Base-by-base conservation (phyloP, 2,329 filamentous ascomycete species). In the Calycina marina region DNA sequence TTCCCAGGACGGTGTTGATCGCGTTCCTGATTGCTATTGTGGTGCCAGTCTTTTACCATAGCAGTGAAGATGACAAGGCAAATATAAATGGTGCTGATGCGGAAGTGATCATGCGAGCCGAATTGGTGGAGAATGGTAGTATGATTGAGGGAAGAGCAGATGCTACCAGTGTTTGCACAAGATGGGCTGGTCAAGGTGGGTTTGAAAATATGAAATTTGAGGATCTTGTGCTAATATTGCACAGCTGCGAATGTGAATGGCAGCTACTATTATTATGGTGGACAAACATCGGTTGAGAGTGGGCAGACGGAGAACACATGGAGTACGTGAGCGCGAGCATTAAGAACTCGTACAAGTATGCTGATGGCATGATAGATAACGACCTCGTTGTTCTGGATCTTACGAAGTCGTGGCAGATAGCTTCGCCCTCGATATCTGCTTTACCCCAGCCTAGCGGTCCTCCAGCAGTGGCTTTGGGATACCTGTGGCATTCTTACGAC, bases 231-330 rank as follows among this genome's bases (percentile, higher is more conserved):
- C n/a, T n/a, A n/a, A n/a, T n/a, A n/a, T n/a, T n/a, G n/a, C n/a
- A n/a, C n/a, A 41, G 70, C 63, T 39, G 72, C 80, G 3, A 51
- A 79, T 20, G 63, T 86, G 11, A 84, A 84, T 42, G 79, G 78
- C 10, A 85, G 77, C 0, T 49, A 85, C 3, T 86, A 82, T 50
- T 67, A 83, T 34, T 86, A 83, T 43, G 80, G 80, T 20, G 81
- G 80, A 15, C 66, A 77, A 42, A 66, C 71, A 10, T 77, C 64
- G 30, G 67, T 61, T 1, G 53, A 62, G 11, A 52, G 62, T 10
- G 62, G 64, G 20, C 78, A 85, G 45, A 63, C 57, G 2, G 55
- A 59, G 4, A 58, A 82, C 47, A 77, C 71, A 1, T 85, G 79
- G 79, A 83, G 73, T 77, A 62, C 46, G 67, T 47, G 25, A n/a